phyloP scores from a whole-genome alignment of 441 rosid species.

The Geranium incanum region DNA sequence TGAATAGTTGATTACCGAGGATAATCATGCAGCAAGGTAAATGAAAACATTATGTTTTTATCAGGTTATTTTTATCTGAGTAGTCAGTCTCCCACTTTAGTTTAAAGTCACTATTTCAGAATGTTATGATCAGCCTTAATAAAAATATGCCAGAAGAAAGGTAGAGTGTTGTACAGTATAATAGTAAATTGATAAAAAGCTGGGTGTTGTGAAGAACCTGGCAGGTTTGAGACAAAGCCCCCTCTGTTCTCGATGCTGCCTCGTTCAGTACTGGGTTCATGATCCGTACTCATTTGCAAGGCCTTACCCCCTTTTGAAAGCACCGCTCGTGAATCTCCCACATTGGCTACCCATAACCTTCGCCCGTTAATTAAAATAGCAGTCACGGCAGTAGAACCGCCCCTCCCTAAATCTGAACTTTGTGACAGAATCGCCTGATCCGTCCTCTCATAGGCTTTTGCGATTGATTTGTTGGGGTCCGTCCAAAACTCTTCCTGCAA shows the following conservation, averaged over 20 bases:
- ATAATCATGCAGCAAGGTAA: not conserved
- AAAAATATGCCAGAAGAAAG: too few relatives aligned
- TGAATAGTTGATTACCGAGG: not conserved
- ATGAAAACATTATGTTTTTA: not conserved
- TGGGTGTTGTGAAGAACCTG: conserved; percentile 41
- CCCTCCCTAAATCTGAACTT: conserved; percentile 64
- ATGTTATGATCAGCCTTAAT: not conserved
- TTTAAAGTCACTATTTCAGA: not conserved
- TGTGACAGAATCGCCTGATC: conserved; percentile 73
- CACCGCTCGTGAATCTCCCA: conserved; percentile 86
- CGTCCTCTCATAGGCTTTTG: conserved; percentile 74
- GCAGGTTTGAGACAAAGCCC: conserved; percentile 93
- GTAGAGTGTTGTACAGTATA: too few relatives aligned
- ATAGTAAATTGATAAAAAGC: not conserved
- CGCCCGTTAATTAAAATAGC: conserved; percentile 61
- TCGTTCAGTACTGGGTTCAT: conserved; percentile 80
- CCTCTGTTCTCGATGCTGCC: conserved; percentile 74
- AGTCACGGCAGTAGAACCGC: conserved; percentile 92
- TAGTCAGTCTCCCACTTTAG: not conserved
- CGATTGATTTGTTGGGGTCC: conserved; percentile 56
- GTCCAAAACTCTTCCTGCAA: conserved; percentile 68
- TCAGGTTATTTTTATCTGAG: not conserved
- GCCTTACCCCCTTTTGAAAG: conserved; percentile 61
- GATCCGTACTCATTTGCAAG: conserved; percentile 58
- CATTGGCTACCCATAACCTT: conserved; percentile 70